Conservation (phyloP, 768 basidiomycete genomes). For the Boletus subcaerulescens region DNA sequence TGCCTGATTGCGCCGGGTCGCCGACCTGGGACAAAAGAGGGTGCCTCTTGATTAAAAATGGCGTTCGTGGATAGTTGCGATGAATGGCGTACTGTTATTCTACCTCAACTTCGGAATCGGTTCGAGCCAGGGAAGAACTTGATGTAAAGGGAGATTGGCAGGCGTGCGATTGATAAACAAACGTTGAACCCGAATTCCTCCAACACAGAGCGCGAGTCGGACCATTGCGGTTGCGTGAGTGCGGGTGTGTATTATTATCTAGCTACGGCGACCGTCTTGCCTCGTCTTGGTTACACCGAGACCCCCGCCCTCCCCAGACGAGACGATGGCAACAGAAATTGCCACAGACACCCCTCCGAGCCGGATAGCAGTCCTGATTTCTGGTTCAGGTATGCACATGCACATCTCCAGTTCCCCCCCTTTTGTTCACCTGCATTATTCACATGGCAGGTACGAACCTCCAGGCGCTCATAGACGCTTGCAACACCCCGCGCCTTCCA, state of each 20-base stretch:
- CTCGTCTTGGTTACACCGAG: constrained; percentile 1
- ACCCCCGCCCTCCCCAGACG: neutral
- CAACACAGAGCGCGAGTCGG: neutral
- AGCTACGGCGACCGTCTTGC: constrained; percentile 5
- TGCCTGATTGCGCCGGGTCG: neutral
- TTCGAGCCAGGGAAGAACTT: neutral
- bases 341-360: neutral
- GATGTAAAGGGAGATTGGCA: neutral
- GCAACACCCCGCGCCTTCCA: constrained; percentile 70
- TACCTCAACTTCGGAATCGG: neutral
- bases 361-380: constrained; percentile 46
- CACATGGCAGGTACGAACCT: constrained; percentile 78
- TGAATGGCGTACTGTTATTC: neutral
- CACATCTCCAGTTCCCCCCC: neutral
- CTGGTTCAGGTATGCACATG: constrained; percentile 53
- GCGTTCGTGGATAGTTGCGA: neutral
- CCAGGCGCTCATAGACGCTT: constrained; percentile 92
- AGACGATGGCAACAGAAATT: constrained; percentile 2
- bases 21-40: neutral
- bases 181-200: neutral
- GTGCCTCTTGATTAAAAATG: neutral
- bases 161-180: neutral
- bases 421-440: neutral
- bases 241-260: neutral
- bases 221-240: neutral